Evolutionary conservation across 306 rosid species (phyloP), one percentile per base, ranked within the genome.

Genomic region (Rosa rugosa): DNA sequence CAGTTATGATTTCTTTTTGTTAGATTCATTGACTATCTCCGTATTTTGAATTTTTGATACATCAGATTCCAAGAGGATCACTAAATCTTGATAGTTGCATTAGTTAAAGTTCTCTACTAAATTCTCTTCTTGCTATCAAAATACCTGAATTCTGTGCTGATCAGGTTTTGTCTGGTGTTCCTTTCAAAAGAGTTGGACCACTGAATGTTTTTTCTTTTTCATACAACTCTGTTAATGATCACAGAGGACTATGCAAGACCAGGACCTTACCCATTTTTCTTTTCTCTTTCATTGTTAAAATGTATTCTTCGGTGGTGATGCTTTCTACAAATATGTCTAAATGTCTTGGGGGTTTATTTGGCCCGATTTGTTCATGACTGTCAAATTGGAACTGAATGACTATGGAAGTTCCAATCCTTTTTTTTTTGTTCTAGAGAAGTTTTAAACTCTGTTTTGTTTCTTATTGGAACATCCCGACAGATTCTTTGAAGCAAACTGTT

Each of bases 131-230:
- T 23, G 23, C 23, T 16, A 14, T 41, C 51, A 22, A 42, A 73
- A 40, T 40, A 22, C 53, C 50, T 12, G 54, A 57, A 41, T 34
- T 74, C 59, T 20, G 12, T 20, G 62, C 25, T 56, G 60, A 8
- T 56, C 62, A 10, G 54, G 27, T 56, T 51, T 57, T 74, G n/a
- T 57, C 11, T 38, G 20, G 54, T 41, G 20, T 72, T 73, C 66
- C 38, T 20, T 54, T 71, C 14, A 8, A 50, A 72, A 72, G 62
- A 50, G 75, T 72, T 41, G 22, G 77, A 56, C 23, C 40, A 4
- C 67, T 31, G 62, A 17, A 31, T 20, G 45, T 11, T 0, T 18
- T 16, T 16, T 74, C 2, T 41, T 44, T 14, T 11, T 18, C 20
- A 62, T 56, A 23, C 25, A 56, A 22, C 38, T 7, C 8, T 36